phyloP scores from a whole-genome alignment of 108 stramenopile species.

The Skeletonema grethae region DNA sequence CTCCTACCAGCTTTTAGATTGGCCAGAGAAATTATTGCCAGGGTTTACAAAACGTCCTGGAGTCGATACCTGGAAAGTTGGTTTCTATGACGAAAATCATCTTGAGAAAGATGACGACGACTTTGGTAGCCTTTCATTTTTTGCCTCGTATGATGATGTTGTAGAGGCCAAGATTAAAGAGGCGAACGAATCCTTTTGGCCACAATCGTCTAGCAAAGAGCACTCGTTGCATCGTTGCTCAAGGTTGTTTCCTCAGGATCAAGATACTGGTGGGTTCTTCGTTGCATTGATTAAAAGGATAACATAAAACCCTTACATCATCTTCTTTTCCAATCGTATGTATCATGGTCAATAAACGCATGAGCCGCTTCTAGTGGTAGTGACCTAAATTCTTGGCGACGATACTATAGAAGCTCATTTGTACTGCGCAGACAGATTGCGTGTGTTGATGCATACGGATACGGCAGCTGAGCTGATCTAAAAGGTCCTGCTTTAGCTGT shows the following conservation, averaged over 20 bases:
- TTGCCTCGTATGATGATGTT: constrained; percentile 53
- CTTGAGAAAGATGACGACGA: constrained; percentile 32
- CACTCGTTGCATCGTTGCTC: constrained; percentile 58
- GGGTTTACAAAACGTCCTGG: constrained; percentile 60
- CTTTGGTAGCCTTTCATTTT: constrained; percentile 54
- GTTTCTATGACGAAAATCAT: constrained; percentile 50
- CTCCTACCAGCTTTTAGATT: constrained; percentile 48
- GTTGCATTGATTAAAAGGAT: constrained; percentile 65
- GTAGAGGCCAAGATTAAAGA: constrained; percentile 30
- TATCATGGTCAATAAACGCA: no score
- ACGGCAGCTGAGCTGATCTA: no score
- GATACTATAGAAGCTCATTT: no score
- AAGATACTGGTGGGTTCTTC: constrained; percentile 97
- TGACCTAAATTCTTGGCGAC: no score
- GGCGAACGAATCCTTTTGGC: constrained; percentile 62
- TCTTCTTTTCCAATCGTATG: no score
- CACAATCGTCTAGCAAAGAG: constrained; percentile 13
- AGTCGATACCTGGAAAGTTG: constrained; percentile 67
- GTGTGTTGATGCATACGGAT: no score
- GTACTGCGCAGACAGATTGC: no score
- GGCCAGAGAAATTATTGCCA: constrained; percentile 41
- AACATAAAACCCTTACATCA: no score
- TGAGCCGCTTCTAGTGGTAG: no score
- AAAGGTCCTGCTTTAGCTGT: no score
- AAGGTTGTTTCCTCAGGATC: constrained; percentile 94